phyloP scores from a whole-genome alignment of 768 basidiomycete genomes.

The Pleurotus tuber-regium region DNA sequence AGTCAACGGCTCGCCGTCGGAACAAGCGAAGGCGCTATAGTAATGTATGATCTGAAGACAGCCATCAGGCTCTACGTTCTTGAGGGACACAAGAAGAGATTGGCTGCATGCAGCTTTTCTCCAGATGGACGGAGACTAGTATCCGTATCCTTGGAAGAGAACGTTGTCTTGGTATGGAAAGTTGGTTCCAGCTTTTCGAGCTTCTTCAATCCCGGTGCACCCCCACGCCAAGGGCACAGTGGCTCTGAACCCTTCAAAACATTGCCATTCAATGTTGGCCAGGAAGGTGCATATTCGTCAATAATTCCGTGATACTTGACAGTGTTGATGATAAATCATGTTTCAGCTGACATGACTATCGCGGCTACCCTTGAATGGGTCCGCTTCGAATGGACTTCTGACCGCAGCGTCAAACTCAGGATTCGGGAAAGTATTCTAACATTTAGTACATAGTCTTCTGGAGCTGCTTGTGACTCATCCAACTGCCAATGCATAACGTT shows the following conservation, averaged over 20 bases:
- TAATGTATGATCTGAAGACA: slow-evolving; percentile 96
- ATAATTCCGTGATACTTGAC: not conserved
- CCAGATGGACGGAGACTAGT: slow-evolving; percentile 90
- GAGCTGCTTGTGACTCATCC: too few relatives aligned
- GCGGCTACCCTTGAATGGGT: slow-evolving; percentile 72
- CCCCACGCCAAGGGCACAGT: slow-evolving; percentile 82
- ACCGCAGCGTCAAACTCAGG: slow-evolving; percentile 78
- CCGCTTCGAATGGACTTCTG: slow-evolving; percentile 80
- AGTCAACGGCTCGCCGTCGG: slow-evolving; percentile 91
- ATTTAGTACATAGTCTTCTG: slow-evolving; percentile 63
- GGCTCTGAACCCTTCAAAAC: slow-evolving; percentile 89
- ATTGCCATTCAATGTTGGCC: slow-evolving; percentile 79
- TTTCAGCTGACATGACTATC: slow-evolving; percentile 35
- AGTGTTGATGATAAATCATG: not conserved
- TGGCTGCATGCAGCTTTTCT: slow-evolving; percentile 87
- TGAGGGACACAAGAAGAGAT: slow-evolving; percentile 81
- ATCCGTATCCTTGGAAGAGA: slow-evolving; percentile 84
- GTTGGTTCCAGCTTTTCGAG: slow-evolving; percentile 88
- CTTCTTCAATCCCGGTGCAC: slow-evolving; percentile 88
- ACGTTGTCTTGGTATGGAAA: slow-evolving; percentile 89
- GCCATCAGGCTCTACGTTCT: slow-evolving; percentile 94
- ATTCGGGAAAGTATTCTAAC: slow-evolving; percentile 83
- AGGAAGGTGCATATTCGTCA: slow-evolving; percentile 58
- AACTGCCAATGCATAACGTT: not conserved
- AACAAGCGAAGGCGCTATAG: slow-evolving; percentile 88